Evolutionary conservation across 2,329 filamentous ascomycete genomes (phyloP).

Genomic region (Penicillium brasilianum): DNA sequence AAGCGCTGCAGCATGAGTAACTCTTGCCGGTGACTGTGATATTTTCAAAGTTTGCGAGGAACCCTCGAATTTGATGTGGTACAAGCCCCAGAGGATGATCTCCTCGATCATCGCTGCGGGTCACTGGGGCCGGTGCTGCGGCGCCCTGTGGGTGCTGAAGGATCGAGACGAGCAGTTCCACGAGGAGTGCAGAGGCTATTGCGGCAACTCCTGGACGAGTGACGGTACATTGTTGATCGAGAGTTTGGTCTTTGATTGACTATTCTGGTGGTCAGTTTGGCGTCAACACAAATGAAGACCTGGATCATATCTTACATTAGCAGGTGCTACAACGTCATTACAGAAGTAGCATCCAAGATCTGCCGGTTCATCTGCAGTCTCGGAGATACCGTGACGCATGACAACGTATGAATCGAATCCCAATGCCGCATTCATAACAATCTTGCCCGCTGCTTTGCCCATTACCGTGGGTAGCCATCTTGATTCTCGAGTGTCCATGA

Average conservation of each 20-base stretch:
- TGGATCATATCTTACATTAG: conserved; percentile 69
- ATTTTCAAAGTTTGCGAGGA: conserved; percentile 64
- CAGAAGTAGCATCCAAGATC: conserved; percentile 97
- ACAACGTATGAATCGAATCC: conserved; percentile 97
- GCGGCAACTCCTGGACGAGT: conserved; percentile 91
- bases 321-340: conserved; percentile 94
- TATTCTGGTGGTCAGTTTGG: conserved; percentile 46
- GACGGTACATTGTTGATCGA: conserved; percentile 98
- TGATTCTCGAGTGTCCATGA: conserved; percentile 95
- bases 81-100: conserved; percentile 58
- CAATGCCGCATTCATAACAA: conserved; percentile 94
- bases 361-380: conserved; percentile 60
- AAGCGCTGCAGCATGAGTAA: conserved; percentile 68
- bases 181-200: conserved; percentile 87
- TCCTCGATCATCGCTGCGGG: conserved; percentile 39
- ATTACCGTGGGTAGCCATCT: conserved; percentile 96
- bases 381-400: conserved; percentile 86
- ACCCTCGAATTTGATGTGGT: conserved; percentile 68
- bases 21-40: conserved; percentile 61
- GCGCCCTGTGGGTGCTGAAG: conserved; percentile 75
- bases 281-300: conserved; percentile 17
- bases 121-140: conserved; percentile 46
- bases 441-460: conserved; percentile 89
- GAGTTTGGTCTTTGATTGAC: conserved; percentile 91
- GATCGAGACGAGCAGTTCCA: conserved; percentile 85